Evolutionary conservation across 1,139 yeast species (phyloP), one percentile per base, ranked within the genome.

Genomic region (Hyphopichia khmerensis): DNA sequence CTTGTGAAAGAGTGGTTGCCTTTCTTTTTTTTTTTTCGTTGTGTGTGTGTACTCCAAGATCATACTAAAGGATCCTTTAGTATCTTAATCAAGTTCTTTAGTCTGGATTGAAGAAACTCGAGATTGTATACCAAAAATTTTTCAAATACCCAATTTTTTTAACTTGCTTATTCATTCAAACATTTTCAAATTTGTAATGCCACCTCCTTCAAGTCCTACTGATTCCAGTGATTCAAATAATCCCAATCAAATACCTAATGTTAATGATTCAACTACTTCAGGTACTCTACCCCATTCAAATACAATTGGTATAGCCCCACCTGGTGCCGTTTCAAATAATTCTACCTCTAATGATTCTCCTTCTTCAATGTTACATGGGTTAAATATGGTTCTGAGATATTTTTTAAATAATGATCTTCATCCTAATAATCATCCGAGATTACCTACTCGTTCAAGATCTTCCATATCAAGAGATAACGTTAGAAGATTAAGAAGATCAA

Each of bases 401-500:
- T 30, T 26, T 18, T 31, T 36, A n/a, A 31, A 31, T 13, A 29
- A 36, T 36, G 18, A n/a, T 27, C 11, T 26, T n/a, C 34, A 32
- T 32, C 34, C 33, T n/a, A 4, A 30, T 30, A 5, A 14, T 30
- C 16, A 26, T 26, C 24, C 5, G 5, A 6, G n/a, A 13, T n/a
- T 27, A 27, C 31, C 14, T 7, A 11, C 6, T 6, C 31, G n/a
- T 11, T 27, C 15, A 11, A n/a, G n/a, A n/a, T n/a, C n/a, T n/a
- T n/a, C n/a, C n/a, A n/a, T n/a, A n/a, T n/a, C n/a, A n/a, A n/a
- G n/a, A n/a, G n/a, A n/a, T n/a, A n/a, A n/a, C n/a, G n/a, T n/a
- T n/a, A n/a, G n/a, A n/a, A n/a, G n/a, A n/a, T n/a, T n/a, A n/a
- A n/a, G n/a, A n/a, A n/a, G n/a, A n/a, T n/a, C n/a, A n/a, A 21